Percentiles rank a stretch among this genome's conserved stretches.
Conservation (phyloP, 1,284 basidiomycete genomes). For the Fomitopsis palustris region DNA sequence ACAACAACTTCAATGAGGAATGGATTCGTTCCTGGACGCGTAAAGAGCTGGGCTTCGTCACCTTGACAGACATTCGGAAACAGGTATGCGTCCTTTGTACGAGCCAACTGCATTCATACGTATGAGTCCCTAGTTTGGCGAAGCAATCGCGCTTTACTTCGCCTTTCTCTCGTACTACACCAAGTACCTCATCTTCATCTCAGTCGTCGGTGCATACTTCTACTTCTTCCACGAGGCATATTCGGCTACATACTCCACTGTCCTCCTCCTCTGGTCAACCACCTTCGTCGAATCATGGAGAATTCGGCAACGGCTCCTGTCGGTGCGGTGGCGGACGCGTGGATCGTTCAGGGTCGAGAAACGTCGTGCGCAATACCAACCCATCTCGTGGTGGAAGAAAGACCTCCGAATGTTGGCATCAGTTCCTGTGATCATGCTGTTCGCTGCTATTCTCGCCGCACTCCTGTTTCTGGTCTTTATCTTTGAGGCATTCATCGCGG, state of each 20-base stretch:
- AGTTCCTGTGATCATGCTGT: conserved; percentile 77
- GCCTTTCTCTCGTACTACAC: conserved; percentile 86
- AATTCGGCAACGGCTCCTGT: conserved; percentile 75
- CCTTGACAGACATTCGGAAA: conserved; percentile 57
- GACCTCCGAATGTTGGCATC: conserved; percentile 75
- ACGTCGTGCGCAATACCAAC: conserved; percentile 63
- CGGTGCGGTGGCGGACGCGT: conserved; percentile 77
- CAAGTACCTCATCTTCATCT: conserved; percentile 67
- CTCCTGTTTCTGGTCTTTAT: conserved; percentile 81
- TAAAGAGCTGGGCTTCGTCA: conserved; percentile 54
- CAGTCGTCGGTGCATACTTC: conserved; percentile 54
- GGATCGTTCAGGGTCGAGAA: conserved; percentile 78
- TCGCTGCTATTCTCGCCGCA: conserved; percentile 67
- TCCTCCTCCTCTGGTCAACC: conserved; percentile 78
- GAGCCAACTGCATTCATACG: background rate
- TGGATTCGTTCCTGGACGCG: conserved; percentile 70
- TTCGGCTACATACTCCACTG: conserved; percentile 73
- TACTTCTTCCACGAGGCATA: conserved; percentile 70
- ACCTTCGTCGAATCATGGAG: conserved; percentile 90
- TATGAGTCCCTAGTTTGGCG: conserved; percentile 67
- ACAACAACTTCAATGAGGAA: conserved; percentile 71
- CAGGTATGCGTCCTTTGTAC: conserved; percentile 37
- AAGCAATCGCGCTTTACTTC: conserved; percentile 88
- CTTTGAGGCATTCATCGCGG: conserved; percentile 83
- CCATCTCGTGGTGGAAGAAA: conserved; percentile 69